These are phyloP conservation scores for Diplodia intermedia DNA, from an alignment of 2,329 filamentous ascomycete genomes.

Conservation along the genomic window DNA sequence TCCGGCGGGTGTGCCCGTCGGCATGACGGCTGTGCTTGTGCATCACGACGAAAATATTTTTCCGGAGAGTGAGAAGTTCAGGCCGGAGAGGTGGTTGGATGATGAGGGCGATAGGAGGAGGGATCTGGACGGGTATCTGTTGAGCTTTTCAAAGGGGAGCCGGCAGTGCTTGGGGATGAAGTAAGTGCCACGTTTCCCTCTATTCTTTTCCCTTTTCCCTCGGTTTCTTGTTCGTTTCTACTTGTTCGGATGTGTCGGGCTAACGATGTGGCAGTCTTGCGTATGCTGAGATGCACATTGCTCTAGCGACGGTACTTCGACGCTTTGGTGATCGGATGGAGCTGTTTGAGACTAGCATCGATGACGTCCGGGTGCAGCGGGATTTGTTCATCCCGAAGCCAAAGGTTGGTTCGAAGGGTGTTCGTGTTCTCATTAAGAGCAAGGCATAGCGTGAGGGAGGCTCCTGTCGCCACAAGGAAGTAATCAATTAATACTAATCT, in stretches of 20 bases:
- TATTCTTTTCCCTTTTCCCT: too few relatives aligned
- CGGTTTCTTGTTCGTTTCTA: background rate
- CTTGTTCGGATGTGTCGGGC: background rate
- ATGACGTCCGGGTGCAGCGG: conserved; percentile 44
- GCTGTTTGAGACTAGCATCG: conserved; percentile 37
- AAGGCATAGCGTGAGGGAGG: conserved; percentile 4
- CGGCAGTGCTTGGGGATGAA: conserved; percentile 45
- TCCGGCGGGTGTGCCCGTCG: conserved; percentile 34
- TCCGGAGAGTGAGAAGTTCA: conserved; percentile 40
- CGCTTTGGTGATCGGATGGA: conserved; percentile 32
- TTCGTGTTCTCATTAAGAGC: conserved; percentile 39
- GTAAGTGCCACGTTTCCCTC: conserved; percentile 31
- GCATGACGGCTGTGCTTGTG: conserved; percentile 31
- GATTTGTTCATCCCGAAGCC: conserved; percentile 51
- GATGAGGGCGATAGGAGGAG: conserved; percentile 34
- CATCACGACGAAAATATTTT: conserved; percentile 47
- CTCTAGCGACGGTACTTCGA: conserved; percentile 33
- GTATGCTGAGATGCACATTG: conserved; percentile 33
- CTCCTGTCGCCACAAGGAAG: background rate
- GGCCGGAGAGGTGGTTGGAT: conserved; percentile 44
- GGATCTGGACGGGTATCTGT: conserved; percentile 40
- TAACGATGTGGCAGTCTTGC: conserved; percentile 27
- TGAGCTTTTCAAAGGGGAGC: conserved; percentile 44
- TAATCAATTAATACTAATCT: background rate
- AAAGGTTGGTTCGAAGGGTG: conserved; percentile 45